These are phyloP conservation scores for Desmodesmus armatus DNA, from an alignment of 139 green algal genomes.

Conservation along the genomic window DNA sequence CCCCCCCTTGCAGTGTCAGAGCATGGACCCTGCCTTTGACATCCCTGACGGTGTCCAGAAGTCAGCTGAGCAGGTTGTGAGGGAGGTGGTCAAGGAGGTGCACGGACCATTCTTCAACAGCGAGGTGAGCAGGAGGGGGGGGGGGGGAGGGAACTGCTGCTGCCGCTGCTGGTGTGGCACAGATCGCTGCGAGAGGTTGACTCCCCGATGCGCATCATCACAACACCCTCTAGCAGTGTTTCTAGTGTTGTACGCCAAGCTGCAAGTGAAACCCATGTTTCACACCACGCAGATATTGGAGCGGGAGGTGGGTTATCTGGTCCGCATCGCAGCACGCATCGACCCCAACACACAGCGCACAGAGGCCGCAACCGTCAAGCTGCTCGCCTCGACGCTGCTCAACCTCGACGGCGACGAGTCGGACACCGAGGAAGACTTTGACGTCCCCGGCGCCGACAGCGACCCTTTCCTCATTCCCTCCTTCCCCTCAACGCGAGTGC, in stretches of 20 bases:
- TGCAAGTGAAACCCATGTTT: too few relatives aligned
- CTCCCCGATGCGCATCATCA: too few relatives aligned
- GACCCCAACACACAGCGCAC: not conserved
- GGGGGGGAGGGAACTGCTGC: too few relatives aligned
- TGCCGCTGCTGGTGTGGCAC: too few relatives aligned
- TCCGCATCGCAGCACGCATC: not conserved
- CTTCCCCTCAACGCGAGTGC: too few relatives aligned
- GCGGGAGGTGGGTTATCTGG: constrained; percentile 26
- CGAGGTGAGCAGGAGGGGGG: constrained; percentile 34
- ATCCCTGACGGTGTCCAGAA: constrained; percentile 33
- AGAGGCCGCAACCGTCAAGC: constrained; percentile 22
- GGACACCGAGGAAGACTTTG: too few relatives aligned
- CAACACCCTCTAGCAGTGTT: too few relatives aligned
- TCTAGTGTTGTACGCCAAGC: too few relatives aligned
- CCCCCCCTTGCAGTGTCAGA: not conserved
- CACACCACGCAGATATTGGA: constrained; percentile 28
- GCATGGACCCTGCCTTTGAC: constrained; percentile 12
- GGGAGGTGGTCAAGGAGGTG: constrained; percentile 24
- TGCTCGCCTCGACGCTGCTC: constrained; percentile 31
- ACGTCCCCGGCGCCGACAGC: too few relatives aligned
- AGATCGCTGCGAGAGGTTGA: too few relatives aligned
- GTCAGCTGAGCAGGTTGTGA: constrained; percentile 37
- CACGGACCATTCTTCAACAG: constrained; percentile 35
- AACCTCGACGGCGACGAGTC: too few relatives aligned
- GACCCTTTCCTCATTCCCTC: too few relatives aligned